Percentiles rank a stretch among this genome's conserved stretches.
Evolutionary conservation across 1,284 basidiomycete species (phyloP).

Genomic region (Austroboletus rostrupii): DNA sequence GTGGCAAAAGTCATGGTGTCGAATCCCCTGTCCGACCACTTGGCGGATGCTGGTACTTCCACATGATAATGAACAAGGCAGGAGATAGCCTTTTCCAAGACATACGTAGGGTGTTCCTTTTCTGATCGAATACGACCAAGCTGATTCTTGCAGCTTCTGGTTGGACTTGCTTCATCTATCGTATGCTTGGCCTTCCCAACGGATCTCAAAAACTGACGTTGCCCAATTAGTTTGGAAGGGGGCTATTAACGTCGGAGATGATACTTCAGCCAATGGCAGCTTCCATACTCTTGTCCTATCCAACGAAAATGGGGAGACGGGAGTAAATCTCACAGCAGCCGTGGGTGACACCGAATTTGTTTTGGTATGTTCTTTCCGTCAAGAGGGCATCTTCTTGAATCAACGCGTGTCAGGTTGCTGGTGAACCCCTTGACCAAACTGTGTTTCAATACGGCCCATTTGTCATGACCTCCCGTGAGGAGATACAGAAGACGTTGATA

Average conservation of each 20-base stretch:
- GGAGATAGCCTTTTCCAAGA: slow-evolving; percentile 77
- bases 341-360: slow-evolving; percentile 67
- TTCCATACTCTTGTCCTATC: slow-evolving; percentile 84
- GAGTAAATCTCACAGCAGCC: slow-evolving; percentile 55
- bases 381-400: slow-evolving; percentile 5
- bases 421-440: slow-evolving; percentile 85
- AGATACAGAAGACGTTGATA: slow-evolving; percentile 77
- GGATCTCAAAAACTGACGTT: slow-evolving; percentile 8
- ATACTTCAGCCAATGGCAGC: slow-evolving; percentile 44
- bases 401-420: slow-evolving; percentile 56
- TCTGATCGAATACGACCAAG: slow-evolving; percentile 2
- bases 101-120: slow-evolving; percentile 55
- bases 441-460: slow-evolving; percentile 88
- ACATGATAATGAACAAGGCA: slow-evolving; percentile 67
- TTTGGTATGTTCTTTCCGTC: slow-evolving; percentile 43
- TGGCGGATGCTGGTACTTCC: slow-evolving; percentile 93
- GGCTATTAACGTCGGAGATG: slow-evolving; percentile 56
- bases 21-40: slow-evolving; percentile 86
- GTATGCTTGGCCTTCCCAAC: slow-evolving; percentile 39
- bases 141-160: slow-evolving; percentile 47
- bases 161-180: slow-evolving; percentile 83
- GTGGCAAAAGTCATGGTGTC: slow-evolving; percentile 82
- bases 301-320: slow-evolving; percentile 48
- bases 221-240: slow-evolving; percentile 60
- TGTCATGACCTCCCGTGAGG: slow-evolving; percentile 78